These are phyloP conservation scores for Penicillium sp. DNA, from an alignment of 2,329 filamentous ascomycete genomes.

Conservation along the genomic window DNA sequence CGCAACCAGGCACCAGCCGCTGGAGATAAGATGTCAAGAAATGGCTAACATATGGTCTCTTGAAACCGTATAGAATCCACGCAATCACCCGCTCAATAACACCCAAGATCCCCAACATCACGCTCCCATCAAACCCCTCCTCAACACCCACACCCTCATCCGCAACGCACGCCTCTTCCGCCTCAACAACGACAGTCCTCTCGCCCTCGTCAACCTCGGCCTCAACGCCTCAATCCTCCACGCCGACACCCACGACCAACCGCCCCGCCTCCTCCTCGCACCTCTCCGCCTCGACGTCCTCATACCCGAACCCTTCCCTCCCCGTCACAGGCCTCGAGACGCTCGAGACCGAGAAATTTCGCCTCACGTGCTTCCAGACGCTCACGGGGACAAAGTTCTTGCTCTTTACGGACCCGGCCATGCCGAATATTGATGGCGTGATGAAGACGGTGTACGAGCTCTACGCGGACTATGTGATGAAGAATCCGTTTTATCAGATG, in stretches of 20 bases:
- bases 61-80: constrained; percentile 56
- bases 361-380: constrained; percentile 94
- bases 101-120: constrained; percentile 42
- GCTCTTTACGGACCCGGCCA: constrained; percentile 88
- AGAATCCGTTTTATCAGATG: constrained; percentile 97
- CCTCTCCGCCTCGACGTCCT: constrained; percentile 23
- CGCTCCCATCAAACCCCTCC: background rate
- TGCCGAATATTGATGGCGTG: constrained; percentile 81
- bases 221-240: constrained; percentile 22
- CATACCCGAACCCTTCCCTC: constrained; percentile 38
- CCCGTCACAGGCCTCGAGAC: constrained; percentile 76
- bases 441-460: constrained; percentile 89
- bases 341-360: constrained; percentile 91
- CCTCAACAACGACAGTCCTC: constrained; percentile 25
- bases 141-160: background rate
- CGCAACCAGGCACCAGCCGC: no score
- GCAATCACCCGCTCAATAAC: constrained; percentile 65
- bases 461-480: constrained; percentile 98
- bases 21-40: no score
- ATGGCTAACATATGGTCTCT: background rate
- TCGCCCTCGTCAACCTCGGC: constrained; percentile 28
- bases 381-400: constrained; percentile 94
- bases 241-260: constrained; percentile 24
- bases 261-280: constrained; percentile 17
- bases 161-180: background rate